These are phyloP conservation scores for Penicillium hordei DNA, from an alignment of 2,329 filamentous ascomycete species.

Conservation along the genomic window DNA sequence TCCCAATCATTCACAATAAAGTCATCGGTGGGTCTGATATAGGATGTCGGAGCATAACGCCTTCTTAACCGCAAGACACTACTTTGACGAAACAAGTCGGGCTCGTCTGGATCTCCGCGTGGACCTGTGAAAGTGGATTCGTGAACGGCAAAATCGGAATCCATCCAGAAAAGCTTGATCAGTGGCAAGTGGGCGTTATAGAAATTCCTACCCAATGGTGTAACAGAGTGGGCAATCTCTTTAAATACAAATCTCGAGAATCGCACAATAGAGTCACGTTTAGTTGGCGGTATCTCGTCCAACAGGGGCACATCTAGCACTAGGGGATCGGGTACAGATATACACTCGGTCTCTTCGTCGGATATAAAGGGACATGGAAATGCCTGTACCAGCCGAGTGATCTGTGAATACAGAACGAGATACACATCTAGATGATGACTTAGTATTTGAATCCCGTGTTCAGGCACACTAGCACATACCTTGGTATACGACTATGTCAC, in stretches of 20 bases:
- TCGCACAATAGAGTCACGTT: slow-evolving; percentile 10
- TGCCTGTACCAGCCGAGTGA: slow-evolving; percentile 34
- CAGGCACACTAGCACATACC: slow-evolving; percentile 27
- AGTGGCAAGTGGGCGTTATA: slow-evolving; percentile 27
- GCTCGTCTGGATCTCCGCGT: slow-evolving; percentile 11
- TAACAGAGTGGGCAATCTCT: slow-evolving; percentile 29
- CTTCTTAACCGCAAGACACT: slow-evolving; percentile 26
- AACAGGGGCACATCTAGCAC: slow-evolving; percentile 31
- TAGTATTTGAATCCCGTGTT: neutral
- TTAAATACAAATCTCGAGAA: slow-evolving; percentile 38
- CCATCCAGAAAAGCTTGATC: slow-evolving; percentile 40
- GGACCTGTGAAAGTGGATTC: slow-evolving; percentile 35
- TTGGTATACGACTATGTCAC: slow-evolving; percentile 32
- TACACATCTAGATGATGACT: slow-evolving; percentile 33
- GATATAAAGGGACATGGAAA: slow-evolving; percentile 33
- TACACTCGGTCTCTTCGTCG: slow-evolving; percentile 22
- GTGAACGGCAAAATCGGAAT: slow-evolving; percentile 34
- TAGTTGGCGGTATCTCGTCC: slow-evolving; percentile 8
- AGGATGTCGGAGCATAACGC: slow-evolving; percentile 16
- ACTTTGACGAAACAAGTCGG: slow-evolving; percentile 14
- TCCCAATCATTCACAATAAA: slow-evolving; percentile 44
- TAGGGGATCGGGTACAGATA: slow-evolving; percentile 36
- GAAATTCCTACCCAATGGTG: slow-evolving; percentile 15
- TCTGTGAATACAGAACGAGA: slow-evolving; percentile 43
- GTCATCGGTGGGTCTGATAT: slow-evolving; percentile 20